A percentile compares a stretch with the other conserved stretches of the same genome.
Conservation (phyloP, 768 basidiomycete species). For the Tylopilus balloui region DNA sequence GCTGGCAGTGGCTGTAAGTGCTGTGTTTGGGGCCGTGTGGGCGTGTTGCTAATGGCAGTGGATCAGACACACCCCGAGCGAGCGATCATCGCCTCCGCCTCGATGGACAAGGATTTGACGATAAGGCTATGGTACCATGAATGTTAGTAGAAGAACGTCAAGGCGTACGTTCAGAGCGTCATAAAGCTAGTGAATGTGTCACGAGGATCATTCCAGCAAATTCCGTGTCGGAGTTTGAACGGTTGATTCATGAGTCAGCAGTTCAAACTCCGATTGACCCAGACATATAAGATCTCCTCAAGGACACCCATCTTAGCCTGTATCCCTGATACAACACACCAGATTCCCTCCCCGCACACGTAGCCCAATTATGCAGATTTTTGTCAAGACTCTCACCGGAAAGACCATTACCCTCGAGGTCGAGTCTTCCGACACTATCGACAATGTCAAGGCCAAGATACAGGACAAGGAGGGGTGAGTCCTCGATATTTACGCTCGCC, state of each 20-base stretch:
- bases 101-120: conserved; percentile 82
- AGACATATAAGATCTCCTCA: conserved; percentile 14
- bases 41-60: conserved; percentile 5
- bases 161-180: too few relatives aligned
- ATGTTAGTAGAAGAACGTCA: too few relatives aligned
- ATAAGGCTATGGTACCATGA: conserved; percentile 77
- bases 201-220: too few relatives aligned
- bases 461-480: conserved; percentile 64
- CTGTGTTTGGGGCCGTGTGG: conserved; percentile 4
- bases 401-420: conserved; percentile 61
- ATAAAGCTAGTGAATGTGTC: too few relatives aligned
- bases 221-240: too few relatives aligned
- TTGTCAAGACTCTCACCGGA: conserved; percentile 83
- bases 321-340: conserved; percentile 5
- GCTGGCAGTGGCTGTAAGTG: conserved; percentile 68
- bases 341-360: neutral
- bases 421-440: conserved; percentile 27
- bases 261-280: conserved; percentile 16
- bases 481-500: rapidly evolving
- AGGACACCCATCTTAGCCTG: neutral
- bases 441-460: conserved; percentile 40
- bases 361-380: conserved; percentile 48
- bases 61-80: conserved; percentile 70
- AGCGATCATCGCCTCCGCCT: conserved; percentile 80
- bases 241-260: conserved; percentile 13